Percentiles rank a stretch among this genome's conserved stretches.
Evolutionary conservation across 805 yeast genomes (phyloP).

Genomic region (Saccharomycopsis fermentans): DNA sequence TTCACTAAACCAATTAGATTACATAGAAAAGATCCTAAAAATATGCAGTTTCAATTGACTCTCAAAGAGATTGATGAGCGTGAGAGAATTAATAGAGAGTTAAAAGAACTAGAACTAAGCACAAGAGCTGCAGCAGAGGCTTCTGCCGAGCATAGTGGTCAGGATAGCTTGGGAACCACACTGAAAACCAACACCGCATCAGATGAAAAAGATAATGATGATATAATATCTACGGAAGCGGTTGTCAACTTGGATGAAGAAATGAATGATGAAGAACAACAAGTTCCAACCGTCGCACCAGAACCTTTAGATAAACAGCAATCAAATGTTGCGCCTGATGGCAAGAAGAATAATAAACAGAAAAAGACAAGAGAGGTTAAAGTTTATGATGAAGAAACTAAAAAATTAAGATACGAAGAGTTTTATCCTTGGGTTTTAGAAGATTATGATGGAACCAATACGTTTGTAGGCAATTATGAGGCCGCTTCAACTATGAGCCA

Average conservation of each 20-base stretch:
- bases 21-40: slow-evolving; percentile 90
- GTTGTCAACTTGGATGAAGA: slow-evolving; percentile 21
- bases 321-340: slow-evolving; percentile 24
- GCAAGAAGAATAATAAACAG: slow-evolving; percentile 45
- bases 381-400: slow-evolving; percentile 71
- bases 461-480: slow-evolving; percentile 93
- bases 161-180: neutral
- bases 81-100: slow-evolving; percentile 31
- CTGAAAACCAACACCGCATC: neutral
- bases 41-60: slow-evolving; percentile 76
- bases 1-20: slow-evolving; percentile 78
- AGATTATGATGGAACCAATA: slow-evolving; percentile 88
- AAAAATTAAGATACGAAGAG: slow-evolving; percentile 86
- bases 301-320: slow-evolving; percentile 17
- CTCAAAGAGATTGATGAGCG: slow-evolving; percentile 58
- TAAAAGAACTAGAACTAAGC: slow-evolving; percentile 20
- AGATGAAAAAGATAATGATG: neutral
- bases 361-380: slow-evolving; percentile 79
- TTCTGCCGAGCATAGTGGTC: slow-evolving; percentile 16
- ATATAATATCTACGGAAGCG: neutral
- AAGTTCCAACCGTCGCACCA: slow-evolving; percentile 16
- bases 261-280: slow-evolving; percentile 17
- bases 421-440: slow-evolving; percentile 97
- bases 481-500: slow-evolving; percentile 48
- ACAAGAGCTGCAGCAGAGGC: slow-evolving; percentile 20